Conservation (phyloP, 257 asterid genomes). For the Solanum chaucha region DNA sequence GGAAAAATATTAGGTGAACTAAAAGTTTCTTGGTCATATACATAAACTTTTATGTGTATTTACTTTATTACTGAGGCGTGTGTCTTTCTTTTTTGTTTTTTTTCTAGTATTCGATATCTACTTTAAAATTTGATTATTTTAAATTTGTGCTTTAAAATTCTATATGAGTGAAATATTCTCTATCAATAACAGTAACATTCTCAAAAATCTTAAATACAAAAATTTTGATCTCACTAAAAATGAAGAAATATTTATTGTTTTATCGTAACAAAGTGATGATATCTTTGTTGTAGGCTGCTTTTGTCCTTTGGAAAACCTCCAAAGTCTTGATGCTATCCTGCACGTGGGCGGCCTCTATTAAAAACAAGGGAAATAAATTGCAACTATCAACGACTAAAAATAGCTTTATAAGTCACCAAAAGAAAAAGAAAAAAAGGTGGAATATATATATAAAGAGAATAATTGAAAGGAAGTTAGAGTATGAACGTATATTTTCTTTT, state of each 20-base stretch:
- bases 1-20: background rate
- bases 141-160: rapidly evolving
- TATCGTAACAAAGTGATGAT: background rate
- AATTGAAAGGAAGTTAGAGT: background rate
- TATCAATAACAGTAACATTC: background rate
- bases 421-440: background rate
- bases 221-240: rapidly evolving
- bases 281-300: background rate
- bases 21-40: background rate
- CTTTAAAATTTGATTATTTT: rapidly evolving
- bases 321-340: background rate
- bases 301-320: background rate
- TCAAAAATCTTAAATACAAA: background rate
- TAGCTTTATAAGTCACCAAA: background rate
- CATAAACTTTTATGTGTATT: background rate
- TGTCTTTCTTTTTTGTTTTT: background rate
- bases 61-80: background rate
- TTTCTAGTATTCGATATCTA: rapidly evolving
- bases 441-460: background rate
- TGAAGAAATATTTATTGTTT: background rate
- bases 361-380: background rate
- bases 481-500: background rate
- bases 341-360: background rate
- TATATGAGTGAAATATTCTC: background rate
- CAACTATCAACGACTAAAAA: background rate